Evolutionary conservation across 768 basidiomycete species (phyloP).

Genomic region (Leccinum rimulosum): DNA sequence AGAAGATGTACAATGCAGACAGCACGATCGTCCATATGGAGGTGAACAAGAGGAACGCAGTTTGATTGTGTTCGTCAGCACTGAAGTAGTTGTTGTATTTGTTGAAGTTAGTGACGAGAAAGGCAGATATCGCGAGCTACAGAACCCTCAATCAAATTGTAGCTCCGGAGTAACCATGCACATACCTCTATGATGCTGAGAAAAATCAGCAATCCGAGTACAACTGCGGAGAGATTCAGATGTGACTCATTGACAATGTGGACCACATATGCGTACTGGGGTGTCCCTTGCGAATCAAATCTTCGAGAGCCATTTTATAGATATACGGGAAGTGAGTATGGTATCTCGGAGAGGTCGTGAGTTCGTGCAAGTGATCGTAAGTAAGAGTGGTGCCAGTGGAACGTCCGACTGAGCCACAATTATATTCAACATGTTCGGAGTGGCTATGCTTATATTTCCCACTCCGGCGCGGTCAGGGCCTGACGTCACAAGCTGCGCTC

Average conservation of each 20-base stretch:
- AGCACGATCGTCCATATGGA: constrained; percentile 69
- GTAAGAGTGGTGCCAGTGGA: constrained; percentile 7
- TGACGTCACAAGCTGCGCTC: constrained; percentile 20
- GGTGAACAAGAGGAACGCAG: constrained; percentile 66
- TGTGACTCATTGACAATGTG: not conserved
- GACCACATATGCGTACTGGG: constrained; percentile 41
- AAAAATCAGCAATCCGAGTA: constrained; percentile 47
- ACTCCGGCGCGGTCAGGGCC: not conserved
- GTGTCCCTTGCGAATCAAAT: constrained; percentile 50
- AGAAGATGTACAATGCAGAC: constrained; percentile 46
- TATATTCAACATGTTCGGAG: constrained; percentile 20
- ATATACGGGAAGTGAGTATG: constrained; percentile 11
- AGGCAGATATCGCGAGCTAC: constrained; percentile 70
- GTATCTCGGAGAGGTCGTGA: constrained; percentile 25
- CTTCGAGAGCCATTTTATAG: constrained; percentile 36
- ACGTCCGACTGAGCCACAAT: constrained; percentile 9
- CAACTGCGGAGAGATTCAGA: constrained; percentile 43
- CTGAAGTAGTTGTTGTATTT: constrained; percentile 49
- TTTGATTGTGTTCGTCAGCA: constrained; percentile 53
- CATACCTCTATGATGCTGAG: constrained; percentile 66
- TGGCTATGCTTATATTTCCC: constrained; percentile 24
- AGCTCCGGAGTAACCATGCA: not conserved
- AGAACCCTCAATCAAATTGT: not conserved
- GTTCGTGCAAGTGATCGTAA: constrained; percentile 25
- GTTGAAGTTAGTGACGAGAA: constrained; percentile 65